These are phyloP conservation scores for Lotmaria passim DNA, from an alignment of 208 protist genomes.

Conservation along the genomic window DNA sequence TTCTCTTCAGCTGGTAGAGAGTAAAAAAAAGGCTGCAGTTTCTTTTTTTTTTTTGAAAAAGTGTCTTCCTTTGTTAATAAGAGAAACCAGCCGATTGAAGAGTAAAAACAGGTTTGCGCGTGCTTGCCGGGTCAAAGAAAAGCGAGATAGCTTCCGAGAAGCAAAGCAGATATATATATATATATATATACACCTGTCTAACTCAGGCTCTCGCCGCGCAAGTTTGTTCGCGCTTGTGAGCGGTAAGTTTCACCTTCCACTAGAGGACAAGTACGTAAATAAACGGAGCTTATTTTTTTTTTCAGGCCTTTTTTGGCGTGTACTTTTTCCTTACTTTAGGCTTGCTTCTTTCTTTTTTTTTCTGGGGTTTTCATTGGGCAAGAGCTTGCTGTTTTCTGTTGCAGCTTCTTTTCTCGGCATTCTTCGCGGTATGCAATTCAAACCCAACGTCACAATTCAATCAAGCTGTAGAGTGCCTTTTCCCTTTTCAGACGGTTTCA, in stretches of 20 bases:
- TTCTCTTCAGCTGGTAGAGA: too few relatives aligned
- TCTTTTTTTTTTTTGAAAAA: too few relatives aligned
- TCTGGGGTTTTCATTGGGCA: background rate
- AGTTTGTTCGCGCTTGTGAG: too few relatives aligned
- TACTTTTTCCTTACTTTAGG: background rate
- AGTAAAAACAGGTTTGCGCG: too few relatives aligned
- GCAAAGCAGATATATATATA: background rate
- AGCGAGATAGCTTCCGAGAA: too few relatives aligned
- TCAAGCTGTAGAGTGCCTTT: background rate
- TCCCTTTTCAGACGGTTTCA: conserved; percentile 2
- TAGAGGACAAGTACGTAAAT: too few relatives aligned
- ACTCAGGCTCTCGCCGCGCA: background rate
- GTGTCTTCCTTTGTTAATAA: too few relatives aligned
- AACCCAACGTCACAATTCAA: background rate
- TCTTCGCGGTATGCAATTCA: background rate
- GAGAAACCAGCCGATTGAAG: too few relatives aligned
- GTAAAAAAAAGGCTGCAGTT: too few relatives aligned
- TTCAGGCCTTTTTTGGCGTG: background rate
- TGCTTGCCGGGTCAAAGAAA: too few relatives aligned
- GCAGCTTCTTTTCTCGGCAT: background rate
- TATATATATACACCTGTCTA: background rate
- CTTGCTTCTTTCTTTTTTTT: background rate
- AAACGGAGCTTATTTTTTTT: background rate
- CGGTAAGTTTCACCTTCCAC: too few relatives aligned
- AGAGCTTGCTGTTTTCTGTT: too few relatives aligned